Base-by-base conservation (phyloP, 1,284 basidiomycete genomes). In the Papiliotrema fonsecae region DNA sequence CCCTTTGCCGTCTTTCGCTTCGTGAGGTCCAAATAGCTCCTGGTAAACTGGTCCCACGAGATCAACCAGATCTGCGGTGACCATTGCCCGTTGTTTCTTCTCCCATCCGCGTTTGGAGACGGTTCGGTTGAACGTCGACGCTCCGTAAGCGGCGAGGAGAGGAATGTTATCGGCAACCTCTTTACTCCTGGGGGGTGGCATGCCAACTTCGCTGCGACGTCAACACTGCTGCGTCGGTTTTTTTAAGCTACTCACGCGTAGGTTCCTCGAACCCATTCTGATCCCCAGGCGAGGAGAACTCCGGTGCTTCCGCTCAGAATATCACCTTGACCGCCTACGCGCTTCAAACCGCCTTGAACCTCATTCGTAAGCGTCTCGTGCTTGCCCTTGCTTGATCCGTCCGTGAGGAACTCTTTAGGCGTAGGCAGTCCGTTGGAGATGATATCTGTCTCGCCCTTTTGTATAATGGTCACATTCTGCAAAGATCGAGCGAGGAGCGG, bases 301-400 rank as follows among this genome's bases (percentile, higher is more conserved):
- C 91, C 93, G 6, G 91, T 84, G 32, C 81, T 80, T 5, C 94
- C 94, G 58, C 85, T 87, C 45, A 98, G 73, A 40, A 98, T 84
- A 72, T 98, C 94, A 0, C 94, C 94, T 70, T 97, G 94, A 1
- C 93, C 93, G 19, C 94, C 94, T 61, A 91, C 93, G 45, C 94
- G 79, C 75, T 96, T 96, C 57, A 91, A 67, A 1, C 91, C 90
- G 2, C 94, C 94, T 47, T 81, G 75, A 0, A 78, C 75, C 54
- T 87, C 83, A 26, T 87, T 81, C 51, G 79, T 78, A 11, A 90
- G 69, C 1, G 82, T 78, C 60, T 66, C 58, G 22, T 45, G 44
- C 51, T 65, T 57, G 0, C 49, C 50, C n/a, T n/a, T n/a, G 31
- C 24, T 31, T 26, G 43, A 35, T 35, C 34, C 48, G 18, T 56